Evolutionary conservation across 2,329 filamentous ascomycete genomes (phyloP), one percentile per base, ranked within the genome.

Genomic region (Paracoccidioides brasiliensis): DNA sequence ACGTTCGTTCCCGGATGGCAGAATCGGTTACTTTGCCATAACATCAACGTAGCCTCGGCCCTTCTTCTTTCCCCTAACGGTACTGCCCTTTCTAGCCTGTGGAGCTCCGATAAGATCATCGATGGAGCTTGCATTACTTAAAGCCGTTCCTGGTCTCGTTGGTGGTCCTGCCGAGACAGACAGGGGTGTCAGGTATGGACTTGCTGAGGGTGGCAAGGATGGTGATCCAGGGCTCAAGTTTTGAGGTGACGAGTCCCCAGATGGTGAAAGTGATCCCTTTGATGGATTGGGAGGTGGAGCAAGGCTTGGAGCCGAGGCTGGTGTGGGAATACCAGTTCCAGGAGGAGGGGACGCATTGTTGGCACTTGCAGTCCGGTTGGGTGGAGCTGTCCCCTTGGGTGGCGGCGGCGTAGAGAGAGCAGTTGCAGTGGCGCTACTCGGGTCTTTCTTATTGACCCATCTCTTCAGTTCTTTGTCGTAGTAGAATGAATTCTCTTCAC

Each of bases 401-500:
- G 90, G 90, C 1, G 93, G 90, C 0, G 91, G 87, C 0, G 90
- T 83, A 1, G 83, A 83, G 49, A 75, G 73, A 32, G 75, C 67
- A n/a, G 74, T 71, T 30, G 77, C 68, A 35, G 80, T 80, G 55
- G 86, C 84, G 6, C 81, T 79, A 12, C 74, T 75, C 10, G 84
- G 84, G 9, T 82, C 82, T 68, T 95, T 96, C 76, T 96, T 96
- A 76, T 98, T 97, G 68, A 98, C 79, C 94, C 94, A 98, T 68
- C 93, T 90, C 76, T 95, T 94, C 53, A 95, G 80, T n/a, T 96
- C 88, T 2, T 90, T 86, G 66, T 98, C 93, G 65, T 93, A 98
- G 62, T 91, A 85, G 70, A 98, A 96, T 48, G 84, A 89, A 69
- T 83, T 95, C 66, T 93, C 83, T 70, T 98, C 94, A 91, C 60